phyloP scores from a whole-genome alignment of 139 green algal species.

The Picochlorum sp. region DNA sequence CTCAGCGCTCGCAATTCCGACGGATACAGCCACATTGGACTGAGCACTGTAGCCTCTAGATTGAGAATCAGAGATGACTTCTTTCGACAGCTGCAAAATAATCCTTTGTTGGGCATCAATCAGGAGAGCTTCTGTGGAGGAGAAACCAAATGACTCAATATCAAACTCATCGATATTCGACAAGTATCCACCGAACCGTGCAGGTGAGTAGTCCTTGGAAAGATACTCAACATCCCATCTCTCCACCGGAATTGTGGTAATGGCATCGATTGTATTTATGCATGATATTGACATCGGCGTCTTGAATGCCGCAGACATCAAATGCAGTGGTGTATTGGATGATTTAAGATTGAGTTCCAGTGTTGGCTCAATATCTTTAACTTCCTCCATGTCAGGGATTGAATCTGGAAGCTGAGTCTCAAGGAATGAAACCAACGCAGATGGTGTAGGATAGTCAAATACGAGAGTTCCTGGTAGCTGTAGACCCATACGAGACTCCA shows the following conservation, averaged over 20 bases:
- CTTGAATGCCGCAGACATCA: neutral
- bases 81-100: slow-evolving; percentile 37
- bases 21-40: slow-evolving; percentile 31
- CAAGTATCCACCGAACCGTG: slow-evolving; percentile 64
- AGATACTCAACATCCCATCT: slow-evolving; percentile 48
- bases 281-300: slow-evolving; percentile 13
- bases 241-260: slow-evolving; percentile 36
- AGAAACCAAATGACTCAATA: slow-evolving; percentile 38
- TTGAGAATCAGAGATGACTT: neutral
- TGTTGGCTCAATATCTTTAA: neutral
- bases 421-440: slow-evolving; percentile 29
- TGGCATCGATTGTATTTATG: slow-evolving; percentile 25
- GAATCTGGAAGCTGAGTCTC: slow-evolving; percentile 9
- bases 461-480: slow-evolving; percentile 67
- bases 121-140: slow-evolving; percentile 40
- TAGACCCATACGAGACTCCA: slow-evolving; percentile 49
- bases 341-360: neutral
- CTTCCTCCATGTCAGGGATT: neutral
- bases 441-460: slow-evolving; percentile 75
- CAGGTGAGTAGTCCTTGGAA: neutral
- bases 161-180: slow-evolving; percentile 48
- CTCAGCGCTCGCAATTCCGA: slow-evolving; percentile 73
- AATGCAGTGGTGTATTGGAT: neutral
- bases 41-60: slow-evolving; percentile 5
- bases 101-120: slow-evolving; percentile 80